Evolutionary conservation across 108 stramenopile species (phyloP).

Genomic region (Discostella pseudostelligera): DNA sequence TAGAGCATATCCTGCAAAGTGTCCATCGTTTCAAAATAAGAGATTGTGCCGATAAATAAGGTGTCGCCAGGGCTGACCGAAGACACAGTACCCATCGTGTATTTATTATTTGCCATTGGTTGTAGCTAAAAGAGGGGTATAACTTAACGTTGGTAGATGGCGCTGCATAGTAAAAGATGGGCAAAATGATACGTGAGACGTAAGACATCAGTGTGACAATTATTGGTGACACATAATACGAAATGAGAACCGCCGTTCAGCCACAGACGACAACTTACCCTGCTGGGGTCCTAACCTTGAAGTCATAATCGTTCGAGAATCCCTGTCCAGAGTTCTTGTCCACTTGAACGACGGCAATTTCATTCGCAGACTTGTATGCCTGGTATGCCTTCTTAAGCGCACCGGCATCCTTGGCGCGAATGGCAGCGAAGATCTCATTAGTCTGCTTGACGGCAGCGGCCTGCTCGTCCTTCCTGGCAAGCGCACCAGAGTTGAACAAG

Average conservation of each 20-base stretch:
- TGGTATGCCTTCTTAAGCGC: slow-evolving; percentile 76
- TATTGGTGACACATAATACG: slow-evolving; percentile 2
- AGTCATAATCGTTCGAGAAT: slow-evolving; percentile 76
- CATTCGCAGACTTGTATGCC: slow-evolving; percentile 59
- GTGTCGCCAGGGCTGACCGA: not conserved
- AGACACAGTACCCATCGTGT: too few relatives aligned
- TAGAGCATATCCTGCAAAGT: too few relatives aligned
- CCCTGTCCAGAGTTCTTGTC: slow-evolving; percentile 65
- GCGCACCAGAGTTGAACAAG: slow-evolving; percentile 92
- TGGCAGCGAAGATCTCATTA: slow-evolving; percentile 82
- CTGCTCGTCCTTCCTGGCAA: slow-evolving; percentile 72
- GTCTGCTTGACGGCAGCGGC: slow-evolving; percentile 67
- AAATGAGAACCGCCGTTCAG: not conserved
- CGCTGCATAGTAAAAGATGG: slow-evolving; percentile 1
- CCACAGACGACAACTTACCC: slow-evolving; percentile 41
- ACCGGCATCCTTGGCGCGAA: slow-evolving; percentile 71
- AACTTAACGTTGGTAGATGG: slow-evolving; percentile 21
- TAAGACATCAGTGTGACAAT: not conserved
- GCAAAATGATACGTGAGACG: not conserved
- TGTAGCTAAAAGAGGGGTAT: not conserved
- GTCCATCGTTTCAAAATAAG: too few relatives aligned
- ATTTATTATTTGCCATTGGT: not conserved
- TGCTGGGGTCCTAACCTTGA: slow-evolving; percentile 61
- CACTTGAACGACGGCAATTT: slow-evolving; percentile 41
- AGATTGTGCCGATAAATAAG: too few relatives aligned